Evolutionary conservation across 2,329 filamentous ascomycete species (phyloP), one percentile per base, ranked within the genome.

Genomic region (Dendryphion nanum): DNA sequence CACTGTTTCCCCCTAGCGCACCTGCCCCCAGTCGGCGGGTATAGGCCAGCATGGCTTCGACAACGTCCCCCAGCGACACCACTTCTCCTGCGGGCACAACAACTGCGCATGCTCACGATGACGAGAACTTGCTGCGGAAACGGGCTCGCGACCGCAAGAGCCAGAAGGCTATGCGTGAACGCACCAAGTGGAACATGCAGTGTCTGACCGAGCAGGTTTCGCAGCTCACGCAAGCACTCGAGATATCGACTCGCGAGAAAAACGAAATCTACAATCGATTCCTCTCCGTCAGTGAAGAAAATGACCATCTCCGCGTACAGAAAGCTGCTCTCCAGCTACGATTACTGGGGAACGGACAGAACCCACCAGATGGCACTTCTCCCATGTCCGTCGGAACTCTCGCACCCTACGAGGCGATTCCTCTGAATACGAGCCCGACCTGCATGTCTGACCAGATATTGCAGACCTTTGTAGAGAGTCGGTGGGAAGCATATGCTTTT

Each of bases 151-250:
- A 57, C 30, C 35, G 53, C 10, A 57, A 57, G 36, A 44, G 42
- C n/a, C 50, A 57, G 28, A 47, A 44, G 15, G 51, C 53, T 2
- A 55, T 55, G 48, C 43, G 53, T 13, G 50, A 53, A 18, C 24
- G 53, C 3, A 50, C 47, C 3, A 55, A 49, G 33, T 52, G 44
- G 48, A 51, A 44, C 26, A 50, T 57, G 6, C 38, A 47, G n/a
- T 45, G 35, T 31, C 42, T 57, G 15, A 51, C 45, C 4, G 44
- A 55, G n/a, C 50, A 57, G 30, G 51, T 55, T 21, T 38, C 34
- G 12, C 40, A 48, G 1, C 33, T 57, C 18, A 50, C 44, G 6
- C 46, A 39, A 13, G 42, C 51, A 15, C 41, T 54, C 13, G 36
- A 48, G 18, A 30, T 32, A 6, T 38, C 50, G 31, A 38, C 41